phyloP scores from a whole-genome alignment of 2,329 filamentous ascomycete genomes.

The Magnaporthiopsis poae region DNA sequence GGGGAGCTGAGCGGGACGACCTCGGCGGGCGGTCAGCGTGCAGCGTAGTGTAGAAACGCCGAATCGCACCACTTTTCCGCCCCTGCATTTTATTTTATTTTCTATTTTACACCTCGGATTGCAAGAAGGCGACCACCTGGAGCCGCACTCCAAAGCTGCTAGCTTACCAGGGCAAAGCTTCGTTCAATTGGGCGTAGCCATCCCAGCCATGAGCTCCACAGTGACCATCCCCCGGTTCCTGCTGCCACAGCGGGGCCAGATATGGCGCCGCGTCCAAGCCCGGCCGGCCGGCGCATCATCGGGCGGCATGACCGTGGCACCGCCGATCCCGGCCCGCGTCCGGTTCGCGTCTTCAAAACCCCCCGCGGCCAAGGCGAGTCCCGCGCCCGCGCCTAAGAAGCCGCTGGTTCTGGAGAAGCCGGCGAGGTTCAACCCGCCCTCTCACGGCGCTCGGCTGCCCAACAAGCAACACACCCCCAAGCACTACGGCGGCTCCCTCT shows the following conservation, averaged over 20 bases:
- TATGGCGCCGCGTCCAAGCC: constrained; percentile 36
- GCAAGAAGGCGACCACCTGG: not conserved
- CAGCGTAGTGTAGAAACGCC: not conserved
- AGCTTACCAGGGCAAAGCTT: not conserved
- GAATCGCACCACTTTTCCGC: not conserved
- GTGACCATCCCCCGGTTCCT: constrained; percentile 55
- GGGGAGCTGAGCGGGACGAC: not conserved
- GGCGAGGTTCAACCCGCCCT: constrained; percentile 81
- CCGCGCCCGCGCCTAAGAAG: constrained; percentile 32
- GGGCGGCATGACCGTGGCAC: not conserved
- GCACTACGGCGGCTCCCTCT: constrained; percentile 66
- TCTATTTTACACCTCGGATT: not conserved
- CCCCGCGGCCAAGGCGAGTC: not conserved
- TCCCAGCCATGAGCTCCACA: constrained; percentile 1
- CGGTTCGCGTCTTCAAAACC: constrained; percentile 18
- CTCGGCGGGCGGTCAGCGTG: not conserved
- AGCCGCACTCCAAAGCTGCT: not conserved
- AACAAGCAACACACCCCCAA: constrained; percentile 34
- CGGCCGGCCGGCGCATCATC: not conserved
- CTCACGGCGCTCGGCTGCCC: constrained; percentile 64
- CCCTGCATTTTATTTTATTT: not conserved
- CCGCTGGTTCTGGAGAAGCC: constrained; percentile 74
- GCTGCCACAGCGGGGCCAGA: constrained; percentile 49
- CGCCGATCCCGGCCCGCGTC: constrained; percentile 10
- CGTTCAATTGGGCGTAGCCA: not conserved